Evolutionary conservation across 2,329 filamentous ascomycete species (phyloP), one percentile per base, ranked within the genome.

Genomic region (Calonectria montana): DNA sequence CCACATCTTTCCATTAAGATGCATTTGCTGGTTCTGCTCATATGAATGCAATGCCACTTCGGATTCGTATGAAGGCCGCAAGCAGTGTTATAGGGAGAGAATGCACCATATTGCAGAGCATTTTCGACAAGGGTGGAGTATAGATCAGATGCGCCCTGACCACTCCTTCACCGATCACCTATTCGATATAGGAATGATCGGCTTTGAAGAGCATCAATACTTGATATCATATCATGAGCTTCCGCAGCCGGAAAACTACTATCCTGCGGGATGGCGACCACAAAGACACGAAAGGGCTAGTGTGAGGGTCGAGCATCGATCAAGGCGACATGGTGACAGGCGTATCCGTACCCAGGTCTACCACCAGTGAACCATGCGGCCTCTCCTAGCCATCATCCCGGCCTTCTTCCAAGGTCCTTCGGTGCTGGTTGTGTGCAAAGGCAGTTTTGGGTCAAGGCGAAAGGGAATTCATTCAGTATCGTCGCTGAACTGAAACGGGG

Each of bases 21-120:
- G 82, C 5, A 65, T 83, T 0, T 91, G 89, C 75, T 89, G 86
- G 84, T 90, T 88, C 71, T 91, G 89, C 75, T 81, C 86, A 66
- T 55, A 77, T 0, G 16, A 37, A 0, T 88, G 87, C 68, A 74
- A 76, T 7, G 73, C 81, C 3, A 59, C 48, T 0, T 55, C 73
- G 0, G 64, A 55, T 0, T 57, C 10, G 2, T 63, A 65, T 0
- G 73, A 70, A 0, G 74, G 77, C 18, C 72, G 63, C 12, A 53
- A 61, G n/a, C 53, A 65, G 2, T 76, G 82, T 39, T 88, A 86
- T 67, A 37, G 69, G 0, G 21, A 73, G 1, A 84, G 89, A 2
- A 87, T 91, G 87, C 35, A 77, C 3, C 90, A 91, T 73, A 87
- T 91, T 62, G 83, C 80, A 0, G 67, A 69, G 0, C 89, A 91